Base-by-base conservation (phyloP, 2,329 filamentous ascomycete genomes). In the Nannizziopsis arthrosporioides region DNA sequence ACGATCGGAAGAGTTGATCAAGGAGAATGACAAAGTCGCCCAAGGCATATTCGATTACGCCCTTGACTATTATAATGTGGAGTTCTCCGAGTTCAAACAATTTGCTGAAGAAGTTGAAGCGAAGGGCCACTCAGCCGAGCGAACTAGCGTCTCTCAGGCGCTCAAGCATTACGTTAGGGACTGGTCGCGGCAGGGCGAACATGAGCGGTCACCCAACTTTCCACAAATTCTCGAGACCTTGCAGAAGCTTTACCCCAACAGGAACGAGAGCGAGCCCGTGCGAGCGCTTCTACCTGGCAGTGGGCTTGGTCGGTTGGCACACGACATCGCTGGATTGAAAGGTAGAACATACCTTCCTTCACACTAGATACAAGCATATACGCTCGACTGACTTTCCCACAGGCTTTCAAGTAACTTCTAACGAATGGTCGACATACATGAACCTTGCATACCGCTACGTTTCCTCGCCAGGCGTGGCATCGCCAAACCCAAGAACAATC, bases 391-490 rank as follows among this genome's bases (percentile, higher is more conserved):
- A 40, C 37, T 15, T 35, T 14, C 14, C 7, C 11, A 30, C 39
- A 69, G 71, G 65, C 1, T 75, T 75, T 48, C 63, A 75, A 18
- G 75, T 77, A 0, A 75, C 73, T 0, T 62, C 70, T 46, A 79
- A 78, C 53, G 76, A 80, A 59, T 78, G 72, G 71, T 77, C 74
- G 1, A 70, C 72, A 60, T 78, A 72, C 52, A 76, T 78, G 71
- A 77, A 76, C 50, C 52, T 74, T 1, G 71, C 68, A 0, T 77
- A 77, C 51, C 69, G 75, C 1, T 75, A 70, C 52, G 56, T 77
- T 4, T 66, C 70, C 36, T 56, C 59, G 3, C 42, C 54, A 0
- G 19, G 9, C 8, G 46, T 17, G 17, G 22, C 46, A 10, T 54
- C 39, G 42, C 51, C 31, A 22, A 49, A 59, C 3, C 54, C 61